Evolutionary conservation across 2,329 filamentous ascomycete genomes (phyloP), one percentile per base, ranked within the genome.

Genomic region (Microcyclospora tardicrescens): DNA sequence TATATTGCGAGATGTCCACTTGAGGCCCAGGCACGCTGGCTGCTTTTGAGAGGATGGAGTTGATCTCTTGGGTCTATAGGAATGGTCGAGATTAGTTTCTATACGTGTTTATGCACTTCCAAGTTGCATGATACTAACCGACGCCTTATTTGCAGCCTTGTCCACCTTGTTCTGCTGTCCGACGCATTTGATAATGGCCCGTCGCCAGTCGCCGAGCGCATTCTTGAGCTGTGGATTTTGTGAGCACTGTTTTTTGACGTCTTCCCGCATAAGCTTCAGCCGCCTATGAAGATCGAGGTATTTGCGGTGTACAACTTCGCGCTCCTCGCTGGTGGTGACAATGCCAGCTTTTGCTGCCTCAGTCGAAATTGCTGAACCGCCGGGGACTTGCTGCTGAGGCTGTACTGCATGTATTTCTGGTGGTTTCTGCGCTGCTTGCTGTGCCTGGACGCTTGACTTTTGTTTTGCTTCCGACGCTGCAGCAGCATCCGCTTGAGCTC

Each of bases 141-240:
- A 70, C 43, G 60, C 53, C 36, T 62, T 69, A 50, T 85, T 85
- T 15, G 69, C 70, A 10, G 71, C 72, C 49, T 73, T 78, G 40
- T 73, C 79, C 30, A 34, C 32, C 34, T 71, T 71, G 1, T 77
- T 80, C 19, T 86, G 62, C 55, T 91, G 83, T 6, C 84, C 84
- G 39, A 89, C 71, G 13, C 72, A 77, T 51, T 79, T 81, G 30
- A 73, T 72, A 38, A 91, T 77, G 32, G 78, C 72, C 42, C 84
- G 39, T 31, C 84, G 72, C 67, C 83, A 76, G 39, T 84, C 74
- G 28, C 82, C 80, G 54, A 84, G 71, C 28, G 73, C 70, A 37
- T 69, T 67, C 58, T 84, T 84, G 19, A 86, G 61, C 2, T 54
- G 37, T 60, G 51, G 57, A 79, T 73, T 15, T 65, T 41, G 62